A percentile compares a stretch with the other conserved stretches of the same genome.
Conservation (phyloP, 2,329 filamentous ascomycete species). For the Septoria linicola region DNA sequence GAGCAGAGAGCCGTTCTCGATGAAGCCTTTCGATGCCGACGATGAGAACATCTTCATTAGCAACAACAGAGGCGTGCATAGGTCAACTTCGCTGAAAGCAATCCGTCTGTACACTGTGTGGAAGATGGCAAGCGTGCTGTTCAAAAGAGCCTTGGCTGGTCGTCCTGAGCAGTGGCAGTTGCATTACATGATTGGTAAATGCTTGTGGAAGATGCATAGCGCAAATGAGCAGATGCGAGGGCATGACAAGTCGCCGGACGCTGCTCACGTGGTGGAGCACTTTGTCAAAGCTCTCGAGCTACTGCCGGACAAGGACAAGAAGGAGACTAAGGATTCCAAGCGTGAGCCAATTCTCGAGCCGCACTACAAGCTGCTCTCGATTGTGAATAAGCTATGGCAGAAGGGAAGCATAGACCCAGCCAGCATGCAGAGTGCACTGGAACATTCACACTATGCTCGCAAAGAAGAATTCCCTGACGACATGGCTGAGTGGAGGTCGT, state of each 20-base stretch:
- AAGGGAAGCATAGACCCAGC: slow-evolving; percentile 42
- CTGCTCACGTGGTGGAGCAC: slow-evolving; percentile 54
- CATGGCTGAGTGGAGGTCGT: slow-evolving; percentile 56
- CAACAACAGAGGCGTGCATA: slow-evolving; percentile 47
- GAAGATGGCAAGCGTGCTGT: slow-evolving; percentile 63
- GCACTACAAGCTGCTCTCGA: slow-evolving; percentile 84
- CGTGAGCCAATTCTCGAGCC: slow-evolving; percentile 82
- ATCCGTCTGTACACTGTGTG: slow-evolving; percentile 62
- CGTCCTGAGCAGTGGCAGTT: slow-evolving; percentile 64
- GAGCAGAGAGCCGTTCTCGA: slow-evolving; percentile 64
- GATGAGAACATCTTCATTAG: slow-evolving; percentile 60
- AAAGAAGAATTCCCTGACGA: slow-evolving; percentile 50
- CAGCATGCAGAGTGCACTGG: slow-evolving; percentile 52
- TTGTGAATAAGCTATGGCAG: slow-evolving; percentile 76
- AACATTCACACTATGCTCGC: slow-evolving; percentile 56
- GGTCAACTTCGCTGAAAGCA: slow-evolving; percentile 60
- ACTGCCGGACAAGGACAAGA: slow-evolving; percentile 48
- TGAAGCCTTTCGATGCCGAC: slow-evolving; percentile 64
- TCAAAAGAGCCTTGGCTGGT: slow-evolving; percentile 58
- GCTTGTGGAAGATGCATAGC: slow-evolving; percentile 68
- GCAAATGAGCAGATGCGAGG: slow-evolving; percentile 31
- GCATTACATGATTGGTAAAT: slow-evolving; percentile 70
- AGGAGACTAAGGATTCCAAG: slow-evolving; percentile 58
- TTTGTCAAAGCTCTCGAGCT: slow-evolving; percentile 61
- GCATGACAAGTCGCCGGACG: slow-evolving; percentile 34